Base-by-base conservation (phyloP, 768 basidiomycete genomes). In the Kwoniella newhampshirensis region DNA sequence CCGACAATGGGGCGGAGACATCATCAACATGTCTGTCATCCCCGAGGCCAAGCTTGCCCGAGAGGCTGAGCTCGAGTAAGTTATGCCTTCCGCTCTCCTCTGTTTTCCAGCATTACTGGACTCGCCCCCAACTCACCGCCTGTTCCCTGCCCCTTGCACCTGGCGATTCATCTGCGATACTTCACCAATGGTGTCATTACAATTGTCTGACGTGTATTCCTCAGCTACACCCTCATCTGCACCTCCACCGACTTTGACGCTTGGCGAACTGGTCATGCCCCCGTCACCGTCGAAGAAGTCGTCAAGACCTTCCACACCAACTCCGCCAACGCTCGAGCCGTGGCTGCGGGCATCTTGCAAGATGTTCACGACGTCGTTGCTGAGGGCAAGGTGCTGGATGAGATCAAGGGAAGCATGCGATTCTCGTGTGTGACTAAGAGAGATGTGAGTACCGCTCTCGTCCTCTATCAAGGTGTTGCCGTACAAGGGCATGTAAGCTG, bases 21-120 rank as follows among this genome's bases (percentile, higher is more conserved):
- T 74, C 62, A 71, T 76, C 71, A 76, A 97, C 77, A 99, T 99
- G 94, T 94, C 89, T 57, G 89, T 89, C 37, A 79, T 97, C 25
- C 96, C 96, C 1, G 94, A 99, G 78, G 86, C 93, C n/a, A 98
- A 98, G 80, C 81, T 97, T 39, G 94, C 94, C 2, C 80, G 93
- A 13, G 93, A 99, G 79, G 92, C 91, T 1, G 94, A 99, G 78
- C 77, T 99, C 12, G 87, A 87, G 91, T 92, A 57, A 49, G 82
- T 77, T 26, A 7, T 55, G 3, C 9, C 13, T 13, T 8, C 54
- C 17, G 35, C 20, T 30, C 13, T 2, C 27, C 30, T 27, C 28
- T 36, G 26, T 23, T 28, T 11, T 13, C n/a, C n/a, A 27, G n/a
- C n/a, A n/a, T n/a, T n/a, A n/a, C n/a, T n/a, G n/a, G n/a, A n/a